These are phyloP conservation scores for Umbelopsis sp. DNA, from an alignment of 371 early-diverging fungal genomes.

Conservation along the genomic window DNA sequence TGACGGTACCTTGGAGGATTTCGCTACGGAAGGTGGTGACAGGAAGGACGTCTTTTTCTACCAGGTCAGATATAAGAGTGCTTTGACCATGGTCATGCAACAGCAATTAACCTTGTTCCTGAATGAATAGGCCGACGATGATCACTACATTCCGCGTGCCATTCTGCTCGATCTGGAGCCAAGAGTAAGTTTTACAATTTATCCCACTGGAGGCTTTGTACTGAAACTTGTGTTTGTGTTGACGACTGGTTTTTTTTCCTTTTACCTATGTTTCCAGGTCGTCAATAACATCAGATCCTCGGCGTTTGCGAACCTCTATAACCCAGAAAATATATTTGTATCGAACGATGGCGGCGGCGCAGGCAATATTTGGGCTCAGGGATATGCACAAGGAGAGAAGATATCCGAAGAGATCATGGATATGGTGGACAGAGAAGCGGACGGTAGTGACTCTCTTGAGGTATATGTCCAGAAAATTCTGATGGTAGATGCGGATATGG, in stretches of 20 bases:
- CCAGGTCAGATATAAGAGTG: slow-evolving; percentile 63
- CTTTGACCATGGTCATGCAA: background rate
- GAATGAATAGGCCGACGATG: slow-evolving; percentile 80
- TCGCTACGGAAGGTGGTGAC: slow-evolving; percentile 88
- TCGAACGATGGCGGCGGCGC: slow-evolving; percentile 95
- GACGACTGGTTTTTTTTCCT: background rate
- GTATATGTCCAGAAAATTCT: slow-evolving; percentile 27
- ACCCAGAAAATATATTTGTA: slow-evolving; percentile 90
- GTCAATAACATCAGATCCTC: slow-evolving; percentile 74
- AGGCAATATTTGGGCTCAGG: slow-evolving; percentile 96
- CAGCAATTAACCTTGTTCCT: background rate
- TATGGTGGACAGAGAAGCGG: slow-evolving; percentile 94
- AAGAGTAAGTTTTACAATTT: slow-evolving; percentile 61
- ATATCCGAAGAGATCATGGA: slow-evolving; percentile 88
- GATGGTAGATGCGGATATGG: background rate
- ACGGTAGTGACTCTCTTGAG: slow-evolving; percentile 91
- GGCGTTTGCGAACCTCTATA: slow-evolving; percentile 81
- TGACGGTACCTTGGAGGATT: slow-evolving; percentile 85
- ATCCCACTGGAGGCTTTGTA: background rate
- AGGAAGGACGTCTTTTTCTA: slow-evolving; percentile 99
- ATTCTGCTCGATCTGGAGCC: slow-evolving; percentile 94
- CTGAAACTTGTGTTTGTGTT: background rate
- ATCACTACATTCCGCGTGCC: slow-evolving; percentile 93
- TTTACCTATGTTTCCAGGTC: slow-evolving; percentile 46
- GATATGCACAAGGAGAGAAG: slow-evolving; percentile 82